phyloP scores from a whole-genome alignment of 768 basidiomycete genomes.

The Hysterangium stoloniferum region DNA sequence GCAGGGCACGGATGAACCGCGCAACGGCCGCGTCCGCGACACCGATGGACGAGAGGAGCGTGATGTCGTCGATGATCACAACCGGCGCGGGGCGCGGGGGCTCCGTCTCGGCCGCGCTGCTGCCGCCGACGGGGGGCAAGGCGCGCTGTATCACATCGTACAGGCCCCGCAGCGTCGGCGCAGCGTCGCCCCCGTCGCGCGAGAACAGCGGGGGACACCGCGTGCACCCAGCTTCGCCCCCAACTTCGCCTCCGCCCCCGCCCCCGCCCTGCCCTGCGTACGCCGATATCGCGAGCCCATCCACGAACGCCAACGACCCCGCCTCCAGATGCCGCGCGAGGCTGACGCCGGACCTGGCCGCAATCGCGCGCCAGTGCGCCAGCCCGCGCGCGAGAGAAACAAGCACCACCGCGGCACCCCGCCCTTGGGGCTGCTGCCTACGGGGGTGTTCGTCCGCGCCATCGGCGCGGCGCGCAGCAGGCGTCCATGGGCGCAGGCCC shows the following conservation, averaged over 20 bases:
- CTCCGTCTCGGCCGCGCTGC: neutral
- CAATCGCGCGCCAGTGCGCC: slow-evolving; percentile 54
- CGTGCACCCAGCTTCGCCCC: slow-evolving; percentile 14
- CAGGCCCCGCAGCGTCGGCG: neutral
- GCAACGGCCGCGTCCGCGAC: slow-evolving; percentile 41
- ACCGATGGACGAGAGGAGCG: slow-evolving; percentile 68
- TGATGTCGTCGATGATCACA: slow-evolving; percentile 65
- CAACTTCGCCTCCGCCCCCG: slow-evolving; percentile 1
- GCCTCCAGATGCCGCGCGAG: slow-evolving; percentile 25
- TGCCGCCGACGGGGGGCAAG: neutral
- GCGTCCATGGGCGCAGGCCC: slow-evolving; percentile 40
- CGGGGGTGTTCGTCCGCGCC: too few species aligned
- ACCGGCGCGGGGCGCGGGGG: slow-evolving; percentile 20
- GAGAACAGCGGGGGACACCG: neutral
- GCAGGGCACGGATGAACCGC: slow-evolving; percentile 54
- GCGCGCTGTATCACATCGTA: neutral
- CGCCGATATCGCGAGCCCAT: slow-evolving; percentile 33
- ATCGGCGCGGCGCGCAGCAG: slow-evolving; percentile 21
- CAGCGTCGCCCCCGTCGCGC: neutral
- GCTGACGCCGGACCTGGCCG: slow-evolving; percentile 42
- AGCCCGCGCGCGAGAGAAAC: slow-evolving; percentile 52
- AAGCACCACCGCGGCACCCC: slow-evolving; percentile 37
- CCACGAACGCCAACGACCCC: slow-evolving; percentile 45
- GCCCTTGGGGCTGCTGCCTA: too few species aligned
- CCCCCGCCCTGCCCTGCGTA: slow-evolving; percentile 24